phyloP scores from a whole-genome alignment of 1,139 yeast species.

The Blastobotrys aristatus region DNA sequence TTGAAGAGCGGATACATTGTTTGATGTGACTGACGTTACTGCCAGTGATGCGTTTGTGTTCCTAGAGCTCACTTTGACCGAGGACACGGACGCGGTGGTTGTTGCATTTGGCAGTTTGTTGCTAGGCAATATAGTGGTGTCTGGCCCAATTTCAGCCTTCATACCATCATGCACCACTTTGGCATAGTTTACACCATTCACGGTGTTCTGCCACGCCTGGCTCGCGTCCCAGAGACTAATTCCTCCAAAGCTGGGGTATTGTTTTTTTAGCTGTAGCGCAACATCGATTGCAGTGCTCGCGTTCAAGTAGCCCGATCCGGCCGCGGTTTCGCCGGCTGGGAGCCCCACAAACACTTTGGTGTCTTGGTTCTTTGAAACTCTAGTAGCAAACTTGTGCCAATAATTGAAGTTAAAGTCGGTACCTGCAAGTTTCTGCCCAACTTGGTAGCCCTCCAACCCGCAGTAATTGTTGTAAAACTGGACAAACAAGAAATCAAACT shows the following conservation, averaged over 20 bases:
- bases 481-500: constrained; percentile 78
- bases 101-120: constrained; percentile 23
- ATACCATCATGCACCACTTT: constrained; percentile 41
- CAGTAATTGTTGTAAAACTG: constrained; percentile 95
- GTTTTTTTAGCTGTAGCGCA: too few relatives aligned
- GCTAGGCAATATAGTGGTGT: constrained; percentile 22
- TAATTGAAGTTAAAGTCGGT: constrained; percentile 70
- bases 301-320: constrained; percentile 74
- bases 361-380: constrained; percentile 60
- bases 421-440: too few relatives aligned
- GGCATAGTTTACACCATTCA: constrained; percentile 38
- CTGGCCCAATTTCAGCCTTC: constrained; percentile 36
- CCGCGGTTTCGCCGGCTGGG: constrained; percentile 41
- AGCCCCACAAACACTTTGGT: constrained; percentile 64
- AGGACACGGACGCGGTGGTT: constrained; percentile 3
- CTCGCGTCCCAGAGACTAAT: constrained; percentile 91
- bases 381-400: constrained; percentile 69
- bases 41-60: background rate
- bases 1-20: too few relatives aligned
- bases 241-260: constrained; percentile 84
- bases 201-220: constrained; percentile 54
- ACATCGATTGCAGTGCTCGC: too few relatives aligned
- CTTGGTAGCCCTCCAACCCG: constrained; percentile 24
- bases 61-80: background rate
- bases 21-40: background rate